phyloP scores from a whole-genome alignment of 768 basidiomycete genomes.

The Suillus placidus region DNA sequence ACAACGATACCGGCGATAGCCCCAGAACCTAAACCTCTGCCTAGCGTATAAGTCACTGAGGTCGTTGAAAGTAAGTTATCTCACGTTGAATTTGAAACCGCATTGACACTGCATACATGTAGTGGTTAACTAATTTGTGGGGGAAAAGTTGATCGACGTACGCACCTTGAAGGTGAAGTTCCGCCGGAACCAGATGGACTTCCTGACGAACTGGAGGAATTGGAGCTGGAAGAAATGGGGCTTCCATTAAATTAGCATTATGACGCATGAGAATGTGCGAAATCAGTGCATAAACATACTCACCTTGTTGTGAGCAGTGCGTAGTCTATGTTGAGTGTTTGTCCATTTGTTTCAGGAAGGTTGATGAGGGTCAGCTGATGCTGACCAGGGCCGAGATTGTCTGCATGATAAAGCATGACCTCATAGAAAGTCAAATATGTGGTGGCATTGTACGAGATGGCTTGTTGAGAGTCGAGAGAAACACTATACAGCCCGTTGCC shows the following conservation, averaged over 20 bases:
- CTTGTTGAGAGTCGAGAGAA: constrained; percentile 35
- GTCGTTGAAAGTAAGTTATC: not conserved
- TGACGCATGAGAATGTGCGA: not conserved
- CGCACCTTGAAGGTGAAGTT: constrained; percentile 6
- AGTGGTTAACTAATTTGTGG: not conserved
- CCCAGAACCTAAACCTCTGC: constrained; percentile 24
- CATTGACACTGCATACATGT: not conserved
- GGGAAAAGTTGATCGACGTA: too few relatives aligned
- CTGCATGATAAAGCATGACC: constrained; percentile 37
- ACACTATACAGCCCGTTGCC: constrained; percentile 37
- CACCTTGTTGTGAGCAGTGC: constrained; percentile 32
- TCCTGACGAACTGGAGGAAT: not conserved
- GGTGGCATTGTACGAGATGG: constrained; percentile 8
- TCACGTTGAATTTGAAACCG: constrained; percentile 19
- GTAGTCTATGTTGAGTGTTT: constrained; percentile 37
- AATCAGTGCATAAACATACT: not conserved
- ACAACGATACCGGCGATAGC: constrained; percentile 27
- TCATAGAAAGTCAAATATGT: constrained; percentile 24
- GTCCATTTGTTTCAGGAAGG: constrained; percentile 20
- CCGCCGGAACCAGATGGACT: constrained; percentile 4
- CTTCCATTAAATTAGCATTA: constrained; percentile 1
- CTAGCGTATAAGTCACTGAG: constrained; percentile 6
- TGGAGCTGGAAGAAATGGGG: not conserved
- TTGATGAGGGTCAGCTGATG: constrained; percentile 41
- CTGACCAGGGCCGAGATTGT: constrained; percentile 42